These are phyloP conservation scores for Eragrostis curvula DNA, from an alignment of 176 grass and related monocot species.

Conservation along the genomic window DNA sequence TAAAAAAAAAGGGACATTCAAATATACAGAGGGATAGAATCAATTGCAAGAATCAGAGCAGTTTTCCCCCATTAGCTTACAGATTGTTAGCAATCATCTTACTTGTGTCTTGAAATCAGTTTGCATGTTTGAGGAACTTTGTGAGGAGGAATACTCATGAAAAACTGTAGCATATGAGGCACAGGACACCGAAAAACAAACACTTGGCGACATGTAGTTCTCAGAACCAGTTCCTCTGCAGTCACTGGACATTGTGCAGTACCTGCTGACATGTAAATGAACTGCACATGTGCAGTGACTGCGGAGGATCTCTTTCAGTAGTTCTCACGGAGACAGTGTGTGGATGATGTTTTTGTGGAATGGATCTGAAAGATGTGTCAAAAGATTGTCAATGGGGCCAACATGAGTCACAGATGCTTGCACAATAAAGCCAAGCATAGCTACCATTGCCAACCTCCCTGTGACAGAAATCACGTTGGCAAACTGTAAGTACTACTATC, in stretches of 20 bases:
- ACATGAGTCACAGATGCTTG: conserved; percentile 77
- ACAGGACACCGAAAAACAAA: neutral
- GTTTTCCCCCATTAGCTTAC: neutral
- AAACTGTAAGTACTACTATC: neutral
- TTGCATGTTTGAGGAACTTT: neutral
- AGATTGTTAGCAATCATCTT: neutral
- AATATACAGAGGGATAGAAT: neutral
- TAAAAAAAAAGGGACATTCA: neutral
- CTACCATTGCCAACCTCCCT: conserved; percentile 90
- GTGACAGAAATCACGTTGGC: conserved; percentile 30
- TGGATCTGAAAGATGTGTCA: conserved; percentile 81
- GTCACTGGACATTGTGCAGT: too few species aligned
- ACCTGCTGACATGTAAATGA: too few species aligned
- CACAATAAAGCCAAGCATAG: conserved; percentile 85
- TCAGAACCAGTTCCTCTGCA: neutral
- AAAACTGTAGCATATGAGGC: neutral
- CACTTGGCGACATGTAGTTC: neutral
- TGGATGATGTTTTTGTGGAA: conserved; percentile 82
- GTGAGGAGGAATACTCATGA: neutral
- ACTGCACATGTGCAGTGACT: too few species aligned
- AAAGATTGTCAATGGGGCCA: conserved; percentile 83
- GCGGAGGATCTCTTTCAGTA: too few species aligned
- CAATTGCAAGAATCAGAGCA: conserved; percentile 4
- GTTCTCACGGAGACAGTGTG: conserved; percentile 36
- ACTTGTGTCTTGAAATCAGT: neutral